Percentiles rank a stretch among this genome's conserved stretches.
These are phyloP conservation scores for Choanephora cucurbitarum DNA, from an alignment of 371 early-diverging fungal species.

Conservation along the genomic window DNA sequence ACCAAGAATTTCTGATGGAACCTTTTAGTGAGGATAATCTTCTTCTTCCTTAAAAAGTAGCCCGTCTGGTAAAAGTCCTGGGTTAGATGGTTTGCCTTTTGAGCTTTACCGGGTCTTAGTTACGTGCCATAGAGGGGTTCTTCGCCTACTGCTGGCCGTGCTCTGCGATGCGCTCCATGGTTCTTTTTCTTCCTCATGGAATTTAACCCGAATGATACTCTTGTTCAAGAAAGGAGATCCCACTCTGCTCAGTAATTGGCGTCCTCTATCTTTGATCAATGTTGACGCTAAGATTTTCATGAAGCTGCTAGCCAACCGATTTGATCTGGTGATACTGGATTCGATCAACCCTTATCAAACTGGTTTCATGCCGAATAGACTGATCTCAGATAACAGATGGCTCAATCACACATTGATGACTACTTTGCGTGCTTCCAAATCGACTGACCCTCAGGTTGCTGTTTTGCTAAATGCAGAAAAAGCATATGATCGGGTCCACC, in stretches of 20 bases:
- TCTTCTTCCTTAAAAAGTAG: too few species aligned
- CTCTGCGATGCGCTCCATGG: too few species aligned
- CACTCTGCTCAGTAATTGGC: conserved; percentile 16
- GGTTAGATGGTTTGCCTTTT: too few species aligned
- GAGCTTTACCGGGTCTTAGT: too few species aligned
- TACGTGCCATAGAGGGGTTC: too few species aligned
- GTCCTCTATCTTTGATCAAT: conserved; percentile 20
- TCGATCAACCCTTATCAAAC: too few species aligned
- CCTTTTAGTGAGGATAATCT: too few species aligned
- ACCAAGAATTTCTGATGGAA: too few species aligned
- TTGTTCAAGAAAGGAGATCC: conserved; percentile 24
- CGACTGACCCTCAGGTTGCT: background rate
- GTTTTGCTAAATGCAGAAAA: conserved; percentile 14
- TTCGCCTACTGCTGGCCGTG: too few species aligned
- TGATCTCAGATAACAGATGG: conserved; percentile 9
- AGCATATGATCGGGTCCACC: conserved; percentile 28
- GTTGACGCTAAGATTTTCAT: conserved; percentile 12
- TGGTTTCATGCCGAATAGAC: conserved; percentile 5
- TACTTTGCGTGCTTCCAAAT: too few species aligned
- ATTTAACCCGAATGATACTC: conserved; percentile 1
- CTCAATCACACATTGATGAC: too few species aligned
- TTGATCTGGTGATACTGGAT: background rate
- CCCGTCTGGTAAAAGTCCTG: too few species aligned
- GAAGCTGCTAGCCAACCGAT: conserved; percentile 6
- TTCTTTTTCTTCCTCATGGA: background rate